These are phyloP conservation scores for Huiozyma sinensis DNA, from an alignment of 805 yeast species.

Conservation along the genomic window DNA sequence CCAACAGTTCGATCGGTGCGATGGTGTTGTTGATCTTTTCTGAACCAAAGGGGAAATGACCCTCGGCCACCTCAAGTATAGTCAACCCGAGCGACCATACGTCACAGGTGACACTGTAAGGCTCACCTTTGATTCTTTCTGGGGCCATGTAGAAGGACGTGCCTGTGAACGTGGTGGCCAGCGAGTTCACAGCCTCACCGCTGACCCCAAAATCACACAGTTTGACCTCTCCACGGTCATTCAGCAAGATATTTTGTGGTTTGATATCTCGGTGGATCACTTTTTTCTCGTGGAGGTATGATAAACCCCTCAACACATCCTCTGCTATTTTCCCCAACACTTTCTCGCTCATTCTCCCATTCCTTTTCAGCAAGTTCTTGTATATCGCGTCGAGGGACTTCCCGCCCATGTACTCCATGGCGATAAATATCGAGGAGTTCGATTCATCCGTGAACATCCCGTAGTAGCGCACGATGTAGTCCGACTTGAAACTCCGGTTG, in stretches of 20 bases:
- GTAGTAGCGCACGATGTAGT: slow-evolving; percentile 81
- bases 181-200: slow-evolving; percentile 90
- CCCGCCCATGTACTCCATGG: slow-evolving; percentile 98
- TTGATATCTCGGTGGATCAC: slow-evolving; percentile 94
- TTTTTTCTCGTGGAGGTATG: slow-evolving; percentile 76
- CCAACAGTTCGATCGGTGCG: slow-evolving; percentile 81
- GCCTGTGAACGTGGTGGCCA: slow-evolving; percentile 95
- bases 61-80: slow-evolving; percentile 82
- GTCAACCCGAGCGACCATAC: slow-evolving; percentile 96
- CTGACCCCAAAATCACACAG: slow-evolving; percentile 96
- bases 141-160: slow-evolving; percentile 99
- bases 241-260: slow-evolving; percentile 84
- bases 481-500: slow-evolving; percentile 71
- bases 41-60: slow-evolving; percentile 70
- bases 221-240: slow-evolving; percentile 70
- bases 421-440: slow-evolving; percentile 74
- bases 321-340: slow-evolving; percentile 87
- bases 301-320: slow-evolving; percentile 71
- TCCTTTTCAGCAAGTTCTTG: slow-evolving; percentile 56
- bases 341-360: slow-evolving; percentile 85
- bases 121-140: slow-evolving; percentile 90
- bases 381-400: slow-evolving; percentile 85
- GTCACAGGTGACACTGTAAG: slow-evolving; percentile 90
- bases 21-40: slow-evolving; percentile 35
- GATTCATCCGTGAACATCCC: slow-evolving; percentile 80